phyloP scores from a whole-genome alignment of 192 early-diverging fungal species.

The Hyaloraphidium curvatum region DNA sequence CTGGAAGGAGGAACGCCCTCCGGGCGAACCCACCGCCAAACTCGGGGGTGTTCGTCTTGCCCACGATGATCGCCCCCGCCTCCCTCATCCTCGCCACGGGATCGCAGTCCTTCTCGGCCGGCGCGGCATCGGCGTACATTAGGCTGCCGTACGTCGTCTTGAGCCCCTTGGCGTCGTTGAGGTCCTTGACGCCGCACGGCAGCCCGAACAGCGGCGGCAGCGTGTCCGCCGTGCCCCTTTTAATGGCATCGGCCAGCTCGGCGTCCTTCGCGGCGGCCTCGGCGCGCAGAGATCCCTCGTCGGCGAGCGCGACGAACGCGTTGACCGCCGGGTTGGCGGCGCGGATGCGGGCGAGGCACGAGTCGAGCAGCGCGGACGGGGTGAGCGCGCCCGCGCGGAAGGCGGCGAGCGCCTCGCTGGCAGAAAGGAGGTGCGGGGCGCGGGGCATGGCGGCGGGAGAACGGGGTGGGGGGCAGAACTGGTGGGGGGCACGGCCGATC shows the following conservation, averaged over 20 bases:
- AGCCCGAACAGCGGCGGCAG: background rate
- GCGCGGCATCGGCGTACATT: background rate
- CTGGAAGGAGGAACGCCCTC: background rate
- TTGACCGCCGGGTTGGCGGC: background rate
- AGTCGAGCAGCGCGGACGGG: background rate
- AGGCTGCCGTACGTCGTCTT: background rate
- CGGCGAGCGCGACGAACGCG: background rate
- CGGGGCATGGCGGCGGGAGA: too few species aligned
- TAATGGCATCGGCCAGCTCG: too few species aligned
- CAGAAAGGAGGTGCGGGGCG: too few species aligned
- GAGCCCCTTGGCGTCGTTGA: background rate
- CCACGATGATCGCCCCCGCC: background rate
- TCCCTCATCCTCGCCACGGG: background rate
- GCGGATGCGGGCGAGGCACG: background rate
- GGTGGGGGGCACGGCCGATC: too few species aligned
- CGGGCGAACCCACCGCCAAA: background rate
- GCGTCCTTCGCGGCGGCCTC: background rate
- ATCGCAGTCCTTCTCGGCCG: background rate
- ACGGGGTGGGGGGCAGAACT: too few species aligned
- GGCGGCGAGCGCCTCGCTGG: too few species aligned
- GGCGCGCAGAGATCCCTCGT: background rate
- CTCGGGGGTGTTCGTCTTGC: background rate
- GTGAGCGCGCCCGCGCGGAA: too few species aligned
- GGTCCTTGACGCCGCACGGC: background rate
- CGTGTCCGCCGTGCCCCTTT: background rate